Evolutionary conservation across 371 early-diverging fungal species (phyloP).

Genomic region (Rhizopus delemar): DNA sequence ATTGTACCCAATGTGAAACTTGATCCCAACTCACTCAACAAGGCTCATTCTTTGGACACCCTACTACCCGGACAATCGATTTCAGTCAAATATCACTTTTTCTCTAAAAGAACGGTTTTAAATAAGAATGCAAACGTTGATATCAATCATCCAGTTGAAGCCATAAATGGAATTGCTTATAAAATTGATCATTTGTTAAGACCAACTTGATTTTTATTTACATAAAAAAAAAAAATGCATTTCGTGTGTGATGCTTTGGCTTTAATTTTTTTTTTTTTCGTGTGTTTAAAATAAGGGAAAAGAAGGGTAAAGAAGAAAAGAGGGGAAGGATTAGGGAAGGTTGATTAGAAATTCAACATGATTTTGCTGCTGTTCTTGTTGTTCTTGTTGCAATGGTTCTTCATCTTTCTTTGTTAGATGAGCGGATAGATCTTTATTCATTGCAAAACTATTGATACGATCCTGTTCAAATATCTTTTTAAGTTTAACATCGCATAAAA

Average conservation of each 20-base stretch:
- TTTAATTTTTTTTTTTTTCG: no score
- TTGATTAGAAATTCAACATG: background rate
- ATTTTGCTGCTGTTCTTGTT: no score
- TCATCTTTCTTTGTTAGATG: constrained; percentile 52
- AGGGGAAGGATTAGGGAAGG: background rate
- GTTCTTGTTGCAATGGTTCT: background rate
- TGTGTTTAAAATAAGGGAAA: no score
- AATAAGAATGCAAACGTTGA: constrained; percentile 38
- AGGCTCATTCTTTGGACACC: constrained; percentile 17
- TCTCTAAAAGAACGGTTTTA: constrained; percentile 24
- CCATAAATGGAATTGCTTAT: constrained; percentile 50
- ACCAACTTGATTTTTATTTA: constrained; percentile 7
- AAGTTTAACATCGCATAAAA: constrained; percentile 56
- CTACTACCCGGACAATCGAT: constrained; percentile 25
- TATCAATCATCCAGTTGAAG: constrained; percentile 29
- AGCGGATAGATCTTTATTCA: constrained; percentile 58
- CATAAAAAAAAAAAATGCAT: constrained; percentile 7
- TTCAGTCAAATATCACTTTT: constrained; percentile 33
- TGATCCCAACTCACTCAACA: constrained; percentile 17
- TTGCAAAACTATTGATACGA: constrained; percentile 56
- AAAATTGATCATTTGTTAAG: constrained; percentile 43
- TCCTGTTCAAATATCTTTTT: constrained; percentile 55
- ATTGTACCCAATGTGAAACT: constrained; percentile 35
- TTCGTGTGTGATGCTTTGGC: no score
- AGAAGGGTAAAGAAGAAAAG: no score